Evolutionary conservation across 2,329 filamentous ascomycete genomes (phyloP).

Genomic region (Hypoxylon sp.): DNA sequence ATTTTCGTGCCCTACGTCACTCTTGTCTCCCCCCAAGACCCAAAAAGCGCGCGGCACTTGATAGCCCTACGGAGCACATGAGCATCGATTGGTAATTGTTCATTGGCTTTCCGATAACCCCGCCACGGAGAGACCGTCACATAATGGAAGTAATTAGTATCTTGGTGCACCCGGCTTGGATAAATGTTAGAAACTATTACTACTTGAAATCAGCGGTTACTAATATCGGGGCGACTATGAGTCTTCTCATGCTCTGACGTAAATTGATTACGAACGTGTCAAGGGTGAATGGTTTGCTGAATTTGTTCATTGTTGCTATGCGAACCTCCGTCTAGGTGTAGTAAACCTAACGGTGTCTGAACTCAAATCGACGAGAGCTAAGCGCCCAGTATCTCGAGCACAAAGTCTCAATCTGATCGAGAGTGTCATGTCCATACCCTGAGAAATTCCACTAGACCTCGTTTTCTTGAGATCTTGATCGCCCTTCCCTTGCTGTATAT

Average conservation of each 20-base stretch:
- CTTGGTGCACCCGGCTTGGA: conserved; percentile 7
- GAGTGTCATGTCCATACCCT: conserved; percentile 14
- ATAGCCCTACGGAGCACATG: conserved; percentile 18
- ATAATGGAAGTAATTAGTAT: background rate
- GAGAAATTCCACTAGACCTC: conserved; percentile 5
- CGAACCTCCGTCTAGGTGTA: conserved; percentile 6
- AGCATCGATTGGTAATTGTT: conserved; percentile 11
- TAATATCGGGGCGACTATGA: background rate
- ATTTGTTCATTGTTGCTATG: conserved; percentile 21
- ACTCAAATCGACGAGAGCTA: conserved; percentile 20
- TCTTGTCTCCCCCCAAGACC: background rate
- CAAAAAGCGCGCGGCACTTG: conserved; percentile 42
- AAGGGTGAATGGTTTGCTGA: conserved; percentile 1
- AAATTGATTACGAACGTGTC: background rate
- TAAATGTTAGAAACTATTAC: conserved; percentile 4
- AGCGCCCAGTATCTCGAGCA: conserved; percentile 2
- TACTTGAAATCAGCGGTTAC: conserved; percentile 5
- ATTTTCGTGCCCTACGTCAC: conserved; percentile 12
- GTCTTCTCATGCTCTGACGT: background rate
- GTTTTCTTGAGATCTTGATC: conserved; percentile 3
- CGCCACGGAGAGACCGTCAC: background rate
- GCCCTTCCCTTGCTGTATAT: conserved; percentile 28
- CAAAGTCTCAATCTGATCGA: conserved; percentile 22
- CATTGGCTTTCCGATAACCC: conserved; percentile 32
- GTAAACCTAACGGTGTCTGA: conserved; percentile 19